Percentiles rank a stretch among this genome's conserved stretches.
Conservation (phyloP, 1,284 basidiomycete genomes). For the Singerocomus inundabilis region DNA sequence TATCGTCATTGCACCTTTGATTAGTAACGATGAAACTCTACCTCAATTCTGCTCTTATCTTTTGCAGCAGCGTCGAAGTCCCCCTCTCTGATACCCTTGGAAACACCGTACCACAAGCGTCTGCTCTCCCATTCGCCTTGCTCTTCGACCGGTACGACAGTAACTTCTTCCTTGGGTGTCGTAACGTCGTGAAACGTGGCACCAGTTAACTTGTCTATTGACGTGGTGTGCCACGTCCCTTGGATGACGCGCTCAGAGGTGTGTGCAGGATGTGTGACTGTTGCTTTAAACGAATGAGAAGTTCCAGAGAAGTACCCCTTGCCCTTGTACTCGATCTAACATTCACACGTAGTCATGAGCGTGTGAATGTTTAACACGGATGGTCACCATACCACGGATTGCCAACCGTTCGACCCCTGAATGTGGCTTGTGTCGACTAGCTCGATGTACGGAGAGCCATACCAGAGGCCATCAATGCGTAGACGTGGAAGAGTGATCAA, state of each 20-base stretch:
- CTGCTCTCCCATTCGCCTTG: constrained; percentile 87
- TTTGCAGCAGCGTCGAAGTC: constrained; percentile 90
- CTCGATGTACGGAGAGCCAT: constrained; percentile 83
- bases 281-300: constrained; percentile 90
- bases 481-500: constrained; percentile 89
- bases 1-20: neutral
- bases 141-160: constrained; percentile 55
- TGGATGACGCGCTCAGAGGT: constrained; percentile 59
- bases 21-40: constrained; percentile 31
- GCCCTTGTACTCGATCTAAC: constrained; percentile 86
- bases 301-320: constrained; percentile 95
- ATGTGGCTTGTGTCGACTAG: constrained; percentile 85
- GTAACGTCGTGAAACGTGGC: constrained; percentile 66
- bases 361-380: neutral
- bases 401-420: constrained; percentile 73
- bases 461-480: constrained; percentile 62
- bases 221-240: constrained; percentile 85
- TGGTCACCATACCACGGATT: constrained; percentile 49
- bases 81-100: constrained; percentile 87
- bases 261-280: constrained; percentile 46
- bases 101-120: constrained; percentile 83
- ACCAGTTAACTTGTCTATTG: constrained; percentile 45
- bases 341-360: constrained; percentile 28
- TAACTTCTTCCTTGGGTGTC: constrained; percentile 71
- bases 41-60: constrained; percentile 94